Percentiles rank a stretch among this genome's conserved stretches.
Conservation (phyloP, 208 protist genomes). For the Kentomonas sorsogonicus region DNA sequence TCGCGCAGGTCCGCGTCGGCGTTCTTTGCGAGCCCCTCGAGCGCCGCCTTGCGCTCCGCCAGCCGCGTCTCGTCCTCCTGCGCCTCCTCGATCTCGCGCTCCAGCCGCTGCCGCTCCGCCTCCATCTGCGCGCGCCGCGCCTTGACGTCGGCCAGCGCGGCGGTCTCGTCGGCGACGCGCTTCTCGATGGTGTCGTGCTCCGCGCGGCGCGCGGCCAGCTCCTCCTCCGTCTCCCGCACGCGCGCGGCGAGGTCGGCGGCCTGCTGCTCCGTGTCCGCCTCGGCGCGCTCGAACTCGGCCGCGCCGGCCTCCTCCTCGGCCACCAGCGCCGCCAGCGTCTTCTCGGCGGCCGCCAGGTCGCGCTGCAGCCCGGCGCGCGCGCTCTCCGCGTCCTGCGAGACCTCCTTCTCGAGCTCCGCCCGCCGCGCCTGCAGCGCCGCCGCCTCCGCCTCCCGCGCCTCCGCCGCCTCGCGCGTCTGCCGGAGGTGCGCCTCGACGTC, state of each 20-base stretch:
- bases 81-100: slow-evolving; percentile 75
- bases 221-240: slow-evolving; percentile 46
- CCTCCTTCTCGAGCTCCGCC: slow-evolving; percentile 21
- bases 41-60: slow-evolving; percentile 39
- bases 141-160: slow-evolving; percentile 42
- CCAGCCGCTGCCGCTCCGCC: slow-evolving; percentile 47
- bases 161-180: slow-evolving; percentile 26
- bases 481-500: slow-evolving; percentile 43
- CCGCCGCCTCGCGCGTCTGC: slow-evolving; percentile 18
- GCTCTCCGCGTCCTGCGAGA: slow-evolving; percentile 30
- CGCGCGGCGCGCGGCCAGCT: slow-evolving; percentile 42
- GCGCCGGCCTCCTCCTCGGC: slow-evolving; percentile 46
- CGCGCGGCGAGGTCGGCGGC: slow-evolving; percentile 46
- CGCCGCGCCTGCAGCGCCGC: slow-evolving; percentile 25
- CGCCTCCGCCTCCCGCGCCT: slow-evolving; percentile 26
- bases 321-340: slow-evolving; percentile 25
- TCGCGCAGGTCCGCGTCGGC: slow-evolving; percentile 73
- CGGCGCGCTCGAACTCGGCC: slow-evolving; percentile 63
- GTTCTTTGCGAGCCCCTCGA: slow-evolving; percentile 72
- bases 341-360: slow-evolving; percentile 47
- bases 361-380: slow-evolving; percentile 41
- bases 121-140: slow-evolving; percentile 28
- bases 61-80: slow-evolving; percentile 66
- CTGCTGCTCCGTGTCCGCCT: slow-evolving; percentile 71
- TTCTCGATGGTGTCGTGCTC: slow-evolving; percentile 25